These are phyloP conservation scores for Saccharomycopsis hybrid DNA, from an alignment of 1,139 yeast genomes.

Conservation along the genomic window DNA sequence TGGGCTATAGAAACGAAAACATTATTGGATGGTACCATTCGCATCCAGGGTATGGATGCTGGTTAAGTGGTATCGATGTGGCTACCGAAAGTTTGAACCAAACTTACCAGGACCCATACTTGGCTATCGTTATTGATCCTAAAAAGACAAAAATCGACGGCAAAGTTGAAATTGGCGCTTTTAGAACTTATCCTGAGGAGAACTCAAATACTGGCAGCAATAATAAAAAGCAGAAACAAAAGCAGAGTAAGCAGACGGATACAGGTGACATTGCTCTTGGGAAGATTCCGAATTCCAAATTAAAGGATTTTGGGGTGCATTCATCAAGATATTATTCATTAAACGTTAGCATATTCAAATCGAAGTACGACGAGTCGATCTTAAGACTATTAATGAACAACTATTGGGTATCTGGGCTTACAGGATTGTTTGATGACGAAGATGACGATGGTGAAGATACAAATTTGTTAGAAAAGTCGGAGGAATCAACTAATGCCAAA, in stretches of 20 bases:
- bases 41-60: constrained; percentile 96
- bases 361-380: constrained; percentile 37
- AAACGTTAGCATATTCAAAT: constrained; percentile 57
- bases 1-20: constrained; percentile 48
- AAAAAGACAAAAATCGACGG: constrained; percentile 59
- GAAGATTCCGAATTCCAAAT: constrained; percentile 40
- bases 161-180: constrained; percentile 83
- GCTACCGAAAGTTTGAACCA: constrained; percentile 83
- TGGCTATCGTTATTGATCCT: constrained; percentile 87
- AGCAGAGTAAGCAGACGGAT: too few relatives aligned
- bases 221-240: not conserved
- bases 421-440: constrained; percentile 20
- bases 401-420: constrained; percentile 17
- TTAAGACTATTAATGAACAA: constrained; percentile 7
- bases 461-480: constrained; percentile 21
- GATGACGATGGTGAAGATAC: constrained; percentile 18
- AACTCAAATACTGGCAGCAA: constrained; percentile 20
- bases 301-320: constrained; percentile 65
- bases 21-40: constrained; percentile 93
- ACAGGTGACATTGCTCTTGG: constrained; percentile 11
- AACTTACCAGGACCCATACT: constrained; percentile 82
- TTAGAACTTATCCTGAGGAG: constrained; percentile 64
- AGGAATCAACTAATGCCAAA: constrained; percentile 17
- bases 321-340: constrained; percentile 66
- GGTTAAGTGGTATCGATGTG: constrained; percentile 88